Evolutionary conservation across 139 green algal genomes (phyloP).

Genomic region (Yamagishiella unicocca): DNA sequence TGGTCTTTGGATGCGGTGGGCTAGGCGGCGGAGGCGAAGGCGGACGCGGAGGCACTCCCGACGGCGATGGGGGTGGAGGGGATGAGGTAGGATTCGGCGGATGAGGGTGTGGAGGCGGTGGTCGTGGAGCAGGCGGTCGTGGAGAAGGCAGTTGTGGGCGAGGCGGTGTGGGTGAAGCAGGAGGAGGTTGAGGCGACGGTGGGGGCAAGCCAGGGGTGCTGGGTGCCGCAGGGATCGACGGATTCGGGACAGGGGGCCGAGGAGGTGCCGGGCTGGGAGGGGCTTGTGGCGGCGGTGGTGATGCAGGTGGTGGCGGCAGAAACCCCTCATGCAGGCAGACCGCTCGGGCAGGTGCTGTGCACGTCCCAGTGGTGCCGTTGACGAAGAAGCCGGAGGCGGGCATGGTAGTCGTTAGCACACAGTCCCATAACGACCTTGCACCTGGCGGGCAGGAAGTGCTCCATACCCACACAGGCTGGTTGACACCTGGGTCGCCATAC

Average conservation of each 20-base stretch:
- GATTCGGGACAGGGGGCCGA: too few species aligned
- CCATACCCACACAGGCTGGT: conserved; percentile 15
- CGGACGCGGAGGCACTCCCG: neutral
- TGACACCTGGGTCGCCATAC: neutral
- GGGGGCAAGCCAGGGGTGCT: neutral
- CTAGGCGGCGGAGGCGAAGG: neutral
- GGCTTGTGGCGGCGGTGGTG: neutral
- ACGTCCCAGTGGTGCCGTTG: neutral
- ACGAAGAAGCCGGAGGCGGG: neutral
- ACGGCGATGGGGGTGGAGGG: neutral
- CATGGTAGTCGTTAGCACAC: neutral
- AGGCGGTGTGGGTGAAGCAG: neutral
- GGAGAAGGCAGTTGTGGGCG: neutral
- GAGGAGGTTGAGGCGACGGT: neutral
- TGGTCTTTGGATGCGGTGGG: neutral
- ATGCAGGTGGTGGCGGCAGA: neutral
- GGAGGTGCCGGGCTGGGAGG: neutral
- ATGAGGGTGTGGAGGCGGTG: neutral
- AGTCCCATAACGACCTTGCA: neutral
- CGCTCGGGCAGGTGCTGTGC: neutral
- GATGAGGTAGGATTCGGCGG: neutral
- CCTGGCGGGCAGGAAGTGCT: neutral
- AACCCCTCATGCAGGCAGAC: neutral
- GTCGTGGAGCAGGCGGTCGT: too few species aligned
- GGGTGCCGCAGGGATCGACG: neutral